These are phyloP conservation scores for Vitis hybrid DNA, from an alignment of 177 flowering plant genomes.

Conservation along the genomic window DNA sequence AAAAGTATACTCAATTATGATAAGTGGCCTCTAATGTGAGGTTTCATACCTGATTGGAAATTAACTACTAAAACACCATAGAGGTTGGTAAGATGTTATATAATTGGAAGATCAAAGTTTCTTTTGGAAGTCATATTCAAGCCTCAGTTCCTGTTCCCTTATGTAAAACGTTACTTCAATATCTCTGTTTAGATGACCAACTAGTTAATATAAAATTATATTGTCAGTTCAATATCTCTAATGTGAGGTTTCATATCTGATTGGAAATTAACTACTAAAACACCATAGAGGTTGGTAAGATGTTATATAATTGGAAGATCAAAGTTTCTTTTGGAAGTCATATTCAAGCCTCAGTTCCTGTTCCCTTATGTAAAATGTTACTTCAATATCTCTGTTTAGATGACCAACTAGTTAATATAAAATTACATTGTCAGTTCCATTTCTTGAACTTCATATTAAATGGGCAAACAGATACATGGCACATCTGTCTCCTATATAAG, in stretches of 20 bases:
- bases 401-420: not conserved
- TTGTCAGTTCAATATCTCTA: not conserved
- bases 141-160: not conserved
- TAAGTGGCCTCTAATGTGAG: not conserved
- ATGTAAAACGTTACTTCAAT: not conserved
- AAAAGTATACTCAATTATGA: not conserved
- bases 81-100: too few species aligned
- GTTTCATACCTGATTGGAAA: not conserved
- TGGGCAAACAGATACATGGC: too few species aligned
- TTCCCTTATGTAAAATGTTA: not conserved
- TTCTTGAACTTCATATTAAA: too few species aligned
- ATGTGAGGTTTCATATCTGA: not conserved
- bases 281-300: too few species aligned
- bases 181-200: not conserved
- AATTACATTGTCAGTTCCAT: not conserved
- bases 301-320: not conserved
- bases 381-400: not conserved
- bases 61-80: too few species aligned
- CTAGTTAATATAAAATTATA: not conserved
- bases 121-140: not conserved
- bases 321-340: not conserved
- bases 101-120: not conserved
- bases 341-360: not conserved
- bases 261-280: too few species aligned
- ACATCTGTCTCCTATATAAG: too few species aligned